Percentiles rank a stretch among this genome's conserved stretches.
Evolutionary conservation across 495 filamentous ascomycete genomes (phyloP).

Genomic region (Hyaloscypha variabilis): DNA sequence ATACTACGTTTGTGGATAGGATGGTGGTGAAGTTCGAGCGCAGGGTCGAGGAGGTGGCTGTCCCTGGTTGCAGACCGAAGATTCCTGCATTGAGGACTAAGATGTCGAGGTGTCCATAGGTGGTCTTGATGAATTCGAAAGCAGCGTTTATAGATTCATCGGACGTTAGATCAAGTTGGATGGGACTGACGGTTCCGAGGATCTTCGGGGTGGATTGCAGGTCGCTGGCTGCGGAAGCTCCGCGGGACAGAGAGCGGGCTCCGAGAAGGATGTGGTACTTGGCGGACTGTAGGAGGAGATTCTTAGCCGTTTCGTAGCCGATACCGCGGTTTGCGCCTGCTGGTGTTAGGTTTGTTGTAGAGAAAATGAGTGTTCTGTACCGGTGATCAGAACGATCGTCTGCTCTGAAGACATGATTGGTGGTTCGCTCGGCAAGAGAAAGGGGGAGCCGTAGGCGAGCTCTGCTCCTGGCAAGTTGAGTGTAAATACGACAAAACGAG

Average conservation of each 20-base stretch:
- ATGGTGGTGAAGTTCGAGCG: slow-evolving; percentile 1
- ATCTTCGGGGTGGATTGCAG: slow-evolving; percentile 27
- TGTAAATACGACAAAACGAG: not conserved
- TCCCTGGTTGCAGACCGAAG: slow-evolving; percentile 30
- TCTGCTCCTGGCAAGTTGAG: not conserved
- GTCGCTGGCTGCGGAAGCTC: slow-evolving; percentile 31
- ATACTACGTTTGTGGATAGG: slow-evolving; percentile 40
- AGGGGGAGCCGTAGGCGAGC: not conserved
- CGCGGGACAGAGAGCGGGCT: slow-evolving; percentile 36
- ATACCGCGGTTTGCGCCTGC: slow-evolving; percentile 43
- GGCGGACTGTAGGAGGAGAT: slow-evolving; percentile 34
- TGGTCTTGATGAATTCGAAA: slow-evolving; percentile 33
- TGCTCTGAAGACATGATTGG: slow-evolving; percentile 4
- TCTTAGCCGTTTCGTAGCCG: slow-evolving; percentile 39
- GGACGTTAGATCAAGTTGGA: slow-evolving; percentile 44
- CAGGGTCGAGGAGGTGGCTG: not conserved
- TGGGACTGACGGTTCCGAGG: slow-evolving; percentile 18
- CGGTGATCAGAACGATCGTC: slow-evolving; percentile 23
- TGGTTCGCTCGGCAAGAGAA: not conserved
- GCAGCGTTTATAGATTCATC: slow-evolving; percentile 44
- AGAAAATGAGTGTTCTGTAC: slow-evolving; percentile 1
- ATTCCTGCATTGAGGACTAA: slow-evolving; percentile 63
- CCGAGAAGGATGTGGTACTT: slow-evolving; percentile 43
- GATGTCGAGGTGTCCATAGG: slow-evolving; percentile 50
- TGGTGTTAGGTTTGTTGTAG: not conserved